These are phyloP conservation scores for Inosperma sp. DNA, from an alignment of 768 basidiomycete genomes.

Conservation along the genomic window DNA sequence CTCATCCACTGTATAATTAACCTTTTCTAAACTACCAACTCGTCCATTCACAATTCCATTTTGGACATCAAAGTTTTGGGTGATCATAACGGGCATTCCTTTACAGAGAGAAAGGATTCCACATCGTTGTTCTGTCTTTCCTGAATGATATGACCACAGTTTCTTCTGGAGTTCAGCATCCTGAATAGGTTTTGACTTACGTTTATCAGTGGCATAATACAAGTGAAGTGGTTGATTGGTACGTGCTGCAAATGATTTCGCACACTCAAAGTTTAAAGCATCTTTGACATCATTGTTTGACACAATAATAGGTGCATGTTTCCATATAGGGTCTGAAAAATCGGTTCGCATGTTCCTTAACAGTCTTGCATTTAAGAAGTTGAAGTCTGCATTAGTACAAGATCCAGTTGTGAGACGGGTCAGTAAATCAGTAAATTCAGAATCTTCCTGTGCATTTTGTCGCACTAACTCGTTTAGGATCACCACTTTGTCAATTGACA, in stretches of 20 bases:
- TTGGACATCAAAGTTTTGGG: constrained; percentile 34
- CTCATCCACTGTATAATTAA: constrained; percentile 20
- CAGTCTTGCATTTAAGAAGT: constrained; percentile 12
- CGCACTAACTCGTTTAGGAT: constrained; percentile 23
- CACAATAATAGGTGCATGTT: constrained; percentile 32
- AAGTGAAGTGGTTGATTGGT: constrained; percentile 18
- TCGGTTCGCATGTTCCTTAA: constrained; percentile 1
- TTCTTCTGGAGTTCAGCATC: constrained; percentile 10
- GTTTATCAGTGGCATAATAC: constrained; percentile 29
- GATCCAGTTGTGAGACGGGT: constrained; percentile 21
- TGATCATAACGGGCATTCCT: constrained; percentile 38
- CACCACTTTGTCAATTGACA: constrained; percentile 27
- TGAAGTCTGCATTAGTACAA: constrained; percentile 25
- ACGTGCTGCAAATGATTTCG: constrained; percentile 24
- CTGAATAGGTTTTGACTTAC: constrained; percentile 1
- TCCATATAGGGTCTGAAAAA: constrained; percentile 18
- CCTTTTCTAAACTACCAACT: constrained; percentile 19
- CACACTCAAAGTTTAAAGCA: constrained; percentile 27
- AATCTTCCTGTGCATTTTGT: constrained; percentile 21
- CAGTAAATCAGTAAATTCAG: constrained; percentile 22
- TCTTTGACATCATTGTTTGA: constrained; percentile 35
- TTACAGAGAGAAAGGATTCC: constrained; percentile 31
- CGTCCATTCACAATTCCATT: constrained; percentile 36
- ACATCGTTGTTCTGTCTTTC: constrained; percentile 26
- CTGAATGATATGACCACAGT: constrained; percentile 20